These are phyloP conservation scores for Saturnispora sekii DNA, from an alignment of 805 yeast species.

Conservation along the genomic window DNA sequence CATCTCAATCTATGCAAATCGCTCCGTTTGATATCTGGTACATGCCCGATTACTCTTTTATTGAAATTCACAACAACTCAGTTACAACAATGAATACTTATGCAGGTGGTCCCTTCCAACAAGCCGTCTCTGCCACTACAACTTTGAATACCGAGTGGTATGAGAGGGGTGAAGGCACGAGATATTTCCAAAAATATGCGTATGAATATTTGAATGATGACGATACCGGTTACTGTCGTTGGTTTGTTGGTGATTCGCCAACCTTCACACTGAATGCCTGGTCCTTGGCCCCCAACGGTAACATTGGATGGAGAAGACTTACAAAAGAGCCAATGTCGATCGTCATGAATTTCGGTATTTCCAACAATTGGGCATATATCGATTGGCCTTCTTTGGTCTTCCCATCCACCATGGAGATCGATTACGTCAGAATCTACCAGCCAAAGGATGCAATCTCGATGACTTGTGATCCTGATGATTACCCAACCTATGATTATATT, in stretches of 20 bases:
- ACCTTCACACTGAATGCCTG: constrained; percentile 64
- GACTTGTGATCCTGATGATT: constrained; percentile 81
- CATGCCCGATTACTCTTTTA: constrained; percentile 73
- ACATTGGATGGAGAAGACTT: constrained; percentile 71
- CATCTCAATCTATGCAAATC: constrained; percentile 85
- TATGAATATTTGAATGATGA: constrained; percentile 69
- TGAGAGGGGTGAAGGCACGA: constrained; percentile 43
- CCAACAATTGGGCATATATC: constrained; percentile 88
- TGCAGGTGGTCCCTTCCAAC: constrained; percentile 90
- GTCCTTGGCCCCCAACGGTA: constrained; percentile 85
- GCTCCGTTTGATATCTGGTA: constrained; percentile 97
- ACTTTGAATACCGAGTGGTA: constrained; percentile 80
- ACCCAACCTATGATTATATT: constrained; percentile 83
- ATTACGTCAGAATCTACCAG: constrained; percentile 88
- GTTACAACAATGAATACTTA: constrained; percentile 78
- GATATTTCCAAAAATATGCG: constrained; percentile 62
- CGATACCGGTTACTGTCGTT: constrained; percentile 63
- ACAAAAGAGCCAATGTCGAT: constrained; percentile 92
- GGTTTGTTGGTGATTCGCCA: constrained; percentile 80
- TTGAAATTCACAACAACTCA: constrained; percentile 60
- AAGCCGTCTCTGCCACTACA: constrained; percentile 79
- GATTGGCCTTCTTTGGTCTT: constrained; percentile 77
- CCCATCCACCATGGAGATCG: constrained; percentile 71
- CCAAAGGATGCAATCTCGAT: constrained; percentile 50
- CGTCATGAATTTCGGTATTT: constrained; percentile 78